Evolutionary conservation across 768 basidiomycete genomes (phyloP), one percentile per base, ranked within the genome.

Genomic region (Neoboletus magnificus): DNA sequence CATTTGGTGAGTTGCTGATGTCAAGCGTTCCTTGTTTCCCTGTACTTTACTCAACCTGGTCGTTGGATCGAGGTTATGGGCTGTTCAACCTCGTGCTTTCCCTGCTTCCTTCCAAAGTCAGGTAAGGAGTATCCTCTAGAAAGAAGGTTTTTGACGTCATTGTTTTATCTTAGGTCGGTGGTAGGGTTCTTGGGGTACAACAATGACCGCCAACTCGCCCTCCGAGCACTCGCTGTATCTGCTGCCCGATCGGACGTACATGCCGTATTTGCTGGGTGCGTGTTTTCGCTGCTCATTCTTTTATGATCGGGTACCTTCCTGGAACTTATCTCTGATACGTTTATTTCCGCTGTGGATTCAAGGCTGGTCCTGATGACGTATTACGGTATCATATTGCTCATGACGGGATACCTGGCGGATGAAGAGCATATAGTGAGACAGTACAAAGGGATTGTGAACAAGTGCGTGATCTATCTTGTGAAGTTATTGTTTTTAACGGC

Each of bases 331-430:
- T 37, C 48, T 50, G 36, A 57, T 33, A 23, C 20, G 22, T 43
- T 49, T 25, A 32, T 45, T 45, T 62, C 30, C 29, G n/a, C 11
- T n/a, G 23, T 37, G 45, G 10, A 45, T 23, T 40, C 18, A 52
- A 87, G 87, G 15, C 73, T 92, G n/a, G 81, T 87, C 0, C 70
- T 93, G 9, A 91, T 93, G 87, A 87, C 87, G 4, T 91, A 91
- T 64, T 76, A 88, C 50, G 86, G 89, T 27, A 78, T 85, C 48
- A 81, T 91, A 5, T 76, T 91, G 2, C 78, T 88, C 0, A 66
- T 89, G 30, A 76, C 85, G 6, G 90, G 90, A 2, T 93, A 84
- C 61, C 89, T 89, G 64, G 88, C 89, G 1, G 82, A 93, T 57
- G 86, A 86, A 64, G 73, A 74, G 39, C 79, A 80, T 41, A 83